These are phyloP conservation scores for Geranium brycei DNA, from an alignment of 345 rosid genomes.

Conservation along the genomic window DNA sequence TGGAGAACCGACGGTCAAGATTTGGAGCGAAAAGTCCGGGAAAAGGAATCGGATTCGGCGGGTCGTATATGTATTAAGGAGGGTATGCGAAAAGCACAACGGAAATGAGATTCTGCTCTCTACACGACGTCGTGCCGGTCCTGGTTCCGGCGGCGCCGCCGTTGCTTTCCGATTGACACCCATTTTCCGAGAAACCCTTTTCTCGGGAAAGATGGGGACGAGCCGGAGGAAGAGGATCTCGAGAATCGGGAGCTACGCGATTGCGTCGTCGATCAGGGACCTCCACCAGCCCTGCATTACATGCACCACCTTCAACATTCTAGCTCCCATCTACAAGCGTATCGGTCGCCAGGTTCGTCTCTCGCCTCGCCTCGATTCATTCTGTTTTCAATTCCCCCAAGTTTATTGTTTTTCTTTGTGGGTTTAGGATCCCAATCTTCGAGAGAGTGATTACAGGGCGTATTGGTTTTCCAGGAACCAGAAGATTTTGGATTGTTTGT, in stretches of 20 bases:
- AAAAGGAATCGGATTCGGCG: background rate
- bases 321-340: slow-evolving; percentile 85
- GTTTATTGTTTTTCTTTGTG: background rate
- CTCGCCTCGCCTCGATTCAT: background rate
- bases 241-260: slow-evolving; percentile 80
- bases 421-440: slow-evolving; percentile 43
- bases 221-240: slow-evolving; percentile 32
- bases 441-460: slow-evolving; percentile 63
- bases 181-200: background rate
- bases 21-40: background rate
- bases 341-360: slow-evolving; percentile 34
- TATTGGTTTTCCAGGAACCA: slow-evolving; percentile 73
- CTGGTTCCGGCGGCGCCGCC: background rate
- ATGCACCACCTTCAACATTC: slow-evolving; percentile 76
- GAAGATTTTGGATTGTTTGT: slow-evolving; percentile 64
- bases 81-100: background rate
- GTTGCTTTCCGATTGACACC: background rate
- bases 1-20: background rate
- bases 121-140: background rate
- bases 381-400: background rate
- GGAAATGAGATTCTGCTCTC: background rate
- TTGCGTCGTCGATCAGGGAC: slow-evolving; percentile 58
- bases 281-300: slow-evolving; percentile 68
- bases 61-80: background rate
- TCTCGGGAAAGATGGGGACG: slow-evolving; percentile 2